These are phyloP conservation scores for Cyberlindnera japonica DNA, from an alignment of 805 yeast species.

Conservation along the genomic window DNA sequence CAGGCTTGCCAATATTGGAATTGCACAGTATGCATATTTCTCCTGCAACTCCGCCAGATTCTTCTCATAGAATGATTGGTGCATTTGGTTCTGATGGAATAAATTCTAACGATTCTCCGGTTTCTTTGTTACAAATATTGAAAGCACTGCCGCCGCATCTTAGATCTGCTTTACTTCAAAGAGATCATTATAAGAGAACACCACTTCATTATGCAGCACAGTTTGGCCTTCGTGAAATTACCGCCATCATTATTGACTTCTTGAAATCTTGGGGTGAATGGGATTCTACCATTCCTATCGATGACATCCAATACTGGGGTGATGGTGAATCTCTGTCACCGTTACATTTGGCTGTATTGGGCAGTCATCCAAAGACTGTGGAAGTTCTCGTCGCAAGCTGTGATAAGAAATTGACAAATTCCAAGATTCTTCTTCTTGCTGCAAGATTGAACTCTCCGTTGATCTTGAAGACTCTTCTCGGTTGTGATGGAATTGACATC, in stretches of 20 bases:
- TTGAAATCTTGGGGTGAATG: conserved; percentile 59
- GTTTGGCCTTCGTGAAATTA: conserved; percentile 69
- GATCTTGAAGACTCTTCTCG: conserved; percentile 50
- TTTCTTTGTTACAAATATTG: conserved; percentile 59
- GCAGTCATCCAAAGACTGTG: conserved; percentile 77
- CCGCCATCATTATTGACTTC: conserved; percentile 52
- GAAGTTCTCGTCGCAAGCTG: conserved; percentile 51
- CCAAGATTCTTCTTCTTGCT: conserved; percentile 58
- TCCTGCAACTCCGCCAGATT: conserved; percentile 54
- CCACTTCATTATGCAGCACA: conserved; percentile 90
- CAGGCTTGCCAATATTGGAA: conserved; percentile 11
- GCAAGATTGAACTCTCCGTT: conserved; percentile 55
- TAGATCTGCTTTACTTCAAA: conserved; percentile 54
- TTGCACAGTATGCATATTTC: conserved; percentile 17
- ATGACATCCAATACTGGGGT: conserved; percentile 59
- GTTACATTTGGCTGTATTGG: conserved; percentile 75
- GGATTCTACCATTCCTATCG: conserved; percentile 48
- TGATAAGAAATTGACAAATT: conserved; percentile 40
- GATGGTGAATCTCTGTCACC: conserved; percentile 76
- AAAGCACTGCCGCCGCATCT: conserved; percentile 50
- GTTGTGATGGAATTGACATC: conserved; percentile 56
- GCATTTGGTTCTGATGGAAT: conserved; percentile 63
- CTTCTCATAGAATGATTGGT: conserved; percentile 43
- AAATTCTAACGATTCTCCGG: conserved; percentile 52
- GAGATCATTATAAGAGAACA: conserved; percentile 74